Evolutionary conservation across 768 basidiomycete genomes (phyloP).

Genomic region (Collybia sordida): DNA sequence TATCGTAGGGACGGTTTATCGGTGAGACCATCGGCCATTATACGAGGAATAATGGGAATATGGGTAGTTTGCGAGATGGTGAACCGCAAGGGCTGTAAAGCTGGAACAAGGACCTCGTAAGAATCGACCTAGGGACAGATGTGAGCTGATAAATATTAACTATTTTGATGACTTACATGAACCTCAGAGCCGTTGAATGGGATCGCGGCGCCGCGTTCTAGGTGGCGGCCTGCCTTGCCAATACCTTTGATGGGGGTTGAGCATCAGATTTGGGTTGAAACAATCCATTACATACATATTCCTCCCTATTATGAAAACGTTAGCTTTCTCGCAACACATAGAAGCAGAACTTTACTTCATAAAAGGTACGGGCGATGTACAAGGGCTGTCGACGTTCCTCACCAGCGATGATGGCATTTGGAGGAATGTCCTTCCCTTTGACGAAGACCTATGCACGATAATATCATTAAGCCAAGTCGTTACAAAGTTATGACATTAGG

Average conservation of each 20-base stretch:
- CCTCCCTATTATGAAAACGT: background rate
- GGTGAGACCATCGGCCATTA: no score
- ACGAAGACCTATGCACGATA: conserved; percentile 10
- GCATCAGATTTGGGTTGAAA: background rate
- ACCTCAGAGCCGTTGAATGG: conserved; percentile 20
- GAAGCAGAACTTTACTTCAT: conserved; percentile 10
- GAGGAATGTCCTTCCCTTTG: conserved; percentile 16
- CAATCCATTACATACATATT: conserved; percentile 2
- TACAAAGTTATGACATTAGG: background rate
- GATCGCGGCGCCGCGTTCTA: conserved; percentile 20
- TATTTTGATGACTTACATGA: conserved; percentile 6
- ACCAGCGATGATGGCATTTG: conserved; percentile 18
- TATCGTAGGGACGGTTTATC: no score
- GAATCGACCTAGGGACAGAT: conserved; percentile 12
- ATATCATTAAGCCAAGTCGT: background rate
- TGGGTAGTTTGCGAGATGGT: conserved; percentile 7
- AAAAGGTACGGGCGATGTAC: conserved; percentile 20
- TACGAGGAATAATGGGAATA: conserved; percentile 14
- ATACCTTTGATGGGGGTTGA: conserved; percentile 9
- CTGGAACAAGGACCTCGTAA: conserved; percentile 21
- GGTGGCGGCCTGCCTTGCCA: conserved; percentile 18
- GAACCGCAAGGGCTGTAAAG: conserved; percentile 16
- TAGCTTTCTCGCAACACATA: background rate
- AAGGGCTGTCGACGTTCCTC: conserved; percentile 18
- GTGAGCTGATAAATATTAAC: background rate